phyloP scores from a whole-genome alignment of 1,139 yeast species.

The Geotrichum reessii region DNA sequence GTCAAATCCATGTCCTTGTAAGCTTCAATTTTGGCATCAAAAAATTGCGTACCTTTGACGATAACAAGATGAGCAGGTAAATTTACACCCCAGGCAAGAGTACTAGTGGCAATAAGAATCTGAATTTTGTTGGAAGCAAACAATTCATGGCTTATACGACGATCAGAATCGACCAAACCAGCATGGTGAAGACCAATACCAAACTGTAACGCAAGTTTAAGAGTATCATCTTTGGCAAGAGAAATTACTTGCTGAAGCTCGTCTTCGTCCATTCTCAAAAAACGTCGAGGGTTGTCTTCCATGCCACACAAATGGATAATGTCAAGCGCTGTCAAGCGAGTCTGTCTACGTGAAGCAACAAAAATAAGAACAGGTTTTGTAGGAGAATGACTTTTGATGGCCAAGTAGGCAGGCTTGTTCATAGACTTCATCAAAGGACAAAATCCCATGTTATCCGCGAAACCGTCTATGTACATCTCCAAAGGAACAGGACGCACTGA shows the following conservation, averaged over 20 bases:
- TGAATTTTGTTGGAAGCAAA: constrained; percentile 85
- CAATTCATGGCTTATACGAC: constrained; percentile 78
- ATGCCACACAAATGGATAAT: constrained; percentile 89
- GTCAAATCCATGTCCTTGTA: constrained; percentile 88
- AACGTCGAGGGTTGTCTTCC: constrained; percentile 89
- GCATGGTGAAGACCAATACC: constrained; percentile 98
- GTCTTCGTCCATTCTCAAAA: constrained; percentile 67
- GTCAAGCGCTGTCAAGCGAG: constrained; percentile 89
- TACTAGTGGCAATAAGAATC: constrained; percentile 86
- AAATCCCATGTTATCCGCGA: constrained; percentile 89
- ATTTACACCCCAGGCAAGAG: constrained; percentile 97
- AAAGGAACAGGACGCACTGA: constrained; percentile 97
- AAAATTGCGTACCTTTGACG: constrained; percentile 88
- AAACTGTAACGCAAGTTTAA: constrained; percentile 76
- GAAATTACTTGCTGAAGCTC: constrained; percentile 62
- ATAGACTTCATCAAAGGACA: constrained; percentile 80
- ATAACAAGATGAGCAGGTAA: constrained; percentile 91
- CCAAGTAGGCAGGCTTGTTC: constrained; percentile 97
- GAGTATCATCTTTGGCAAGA: constrained; percentile 82
- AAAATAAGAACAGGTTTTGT: constrained; percentile 86
- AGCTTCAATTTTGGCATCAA: constrained; percentile 74
- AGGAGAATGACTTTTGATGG: constrained; percentile 93
- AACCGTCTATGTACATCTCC: constrained; percentile 96
- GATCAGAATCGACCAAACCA: constrained; percentile 85
- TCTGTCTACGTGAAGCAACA: constrained; percentile 96